Percentiles rank a stretch among this genome's conserved stretches.
Conservation (phyloP, 2,329 filamentous ascomycete species). For the Alternaria conjuncta region DNA sequence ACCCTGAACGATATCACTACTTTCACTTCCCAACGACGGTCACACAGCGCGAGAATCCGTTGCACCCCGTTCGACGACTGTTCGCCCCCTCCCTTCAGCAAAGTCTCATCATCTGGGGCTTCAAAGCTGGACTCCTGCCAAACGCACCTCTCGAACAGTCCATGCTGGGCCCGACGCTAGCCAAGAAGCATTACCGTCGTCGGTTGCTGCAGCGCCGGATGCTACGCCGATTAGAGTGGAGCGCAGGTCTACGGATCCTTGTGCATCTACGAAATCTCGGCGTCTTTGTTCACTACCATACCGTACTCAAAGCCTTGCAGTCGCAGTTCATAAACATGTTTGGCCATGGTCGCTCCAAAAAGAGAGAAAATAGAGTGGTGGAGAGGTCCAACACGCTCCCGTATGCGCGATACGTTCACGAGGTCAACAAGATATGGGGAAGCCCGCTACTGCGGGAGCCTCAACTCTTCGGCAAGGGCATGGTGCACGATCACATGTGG, state of each 20-base stretch:
- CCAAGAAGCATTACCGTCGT: conserved; percentile 35
- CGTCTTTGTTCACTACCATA: conserved; percentile 31
- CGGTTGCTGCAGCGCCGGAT: conserved; percentile 23
- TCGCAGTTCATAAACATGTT: conserved; percentile 40
- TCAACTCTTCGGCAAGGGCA: conserved; percentile 9
- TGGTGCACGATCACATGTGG: conserved; percentile 18
- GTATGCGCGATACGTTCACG: conserved; percentile 32
- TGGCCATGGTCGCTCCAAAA: conserved; percentile 27
- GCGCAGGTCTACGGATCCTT: conserved; percentile 33
- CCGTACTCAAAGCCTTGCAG: conserved; percentile 37
- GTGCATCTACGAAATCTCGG: conserved; percentile 39
- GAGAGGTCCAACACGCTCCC: conserved; percentile 24
- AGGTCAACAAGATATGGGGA: conserved; percentile 42
- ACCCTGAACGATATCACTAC: conserved; percentile 20
- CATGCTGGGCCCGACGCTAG: conserved; percentile 17
- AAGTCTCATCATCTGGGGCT: conserved; percentile 45
- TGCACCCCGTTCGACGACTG: conserved; percentile 38
- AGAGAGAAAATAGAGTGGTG: conserved; percentile 35
- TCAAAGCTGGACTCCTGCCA: conserved; percentile 35
- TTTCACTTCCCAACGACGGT: conserved; percentile 23
- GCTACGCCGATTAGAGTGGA: conserved; percentile 35
- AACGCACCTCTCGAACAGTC: conserved; percentile 35
- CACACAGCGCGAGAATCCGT: conserved; percentile 5
- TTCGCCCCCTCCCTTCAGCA: conserved; percentile 34
- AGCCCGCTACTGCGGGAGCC: conserved; percentile 31